Evolutionary conservation across 768 basidiomycete species (phyloP), one percentile per base, ranked within the genome.

Genomic region (Panus rudis): DNA sequence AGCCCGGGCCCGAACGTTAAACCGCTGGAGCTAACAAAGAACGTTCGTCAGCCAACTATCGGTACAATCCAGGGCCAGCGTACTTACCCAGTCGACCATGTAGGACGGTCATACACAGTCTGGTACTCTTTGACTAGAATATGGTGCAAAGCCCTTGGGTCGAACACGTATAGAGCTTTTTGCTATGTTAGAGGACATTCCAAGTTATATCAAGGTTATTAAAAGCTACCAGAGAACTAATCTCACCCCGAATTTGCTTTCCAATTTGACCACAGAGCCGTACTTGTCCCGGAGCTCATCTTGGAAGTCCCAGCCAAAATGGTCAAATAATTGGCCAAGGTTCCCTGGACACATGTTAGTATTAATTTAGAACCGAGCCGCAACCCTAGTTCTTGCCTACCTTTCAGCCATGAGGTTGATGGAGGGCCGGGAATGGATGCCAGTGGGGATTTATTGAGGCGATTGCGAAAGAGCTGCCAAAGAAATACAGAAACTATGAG

Each of bases 81-180:
- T 16, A 42, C 51, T 6, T 31, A 60, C 58, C 37, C 39, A 11
- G 46, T 49, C 16, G 53, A 50, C 34, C 41, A 45, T 2, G 25
- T 20, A 0, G 55, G 5, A 33, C 55, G 50, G 14, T 55, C 44
- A 25, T 41, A 58, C 2, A 39, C 27, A 21, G 28, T 33, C 37
- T 54, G 46, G 16, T 14, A 14, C 33, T 69, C 73, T 55, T 72
- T 73, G 13, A 73, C 56, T 17, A 71, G 37, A 19, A 75, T 70
- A 43, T 68, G 65, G 40, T 72, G 63, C 41, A 75, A 45, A 1
- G 72, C 73, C 30, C 60, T 64, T 1, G 72, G 70, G 45, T 75
- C 73, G 39, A 54, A 70, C 1, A 70, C 61, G 44, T 65, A 66
- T 6, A 75, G 53, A 33, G 25, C 59, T 52, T 41, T 58, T 57